Evolutionary conservation across 1,284 basidiomycete species (phyloP), one percentile per base, ranked within the genome.

Genomic region (Inonotus hispidus): DNA sequence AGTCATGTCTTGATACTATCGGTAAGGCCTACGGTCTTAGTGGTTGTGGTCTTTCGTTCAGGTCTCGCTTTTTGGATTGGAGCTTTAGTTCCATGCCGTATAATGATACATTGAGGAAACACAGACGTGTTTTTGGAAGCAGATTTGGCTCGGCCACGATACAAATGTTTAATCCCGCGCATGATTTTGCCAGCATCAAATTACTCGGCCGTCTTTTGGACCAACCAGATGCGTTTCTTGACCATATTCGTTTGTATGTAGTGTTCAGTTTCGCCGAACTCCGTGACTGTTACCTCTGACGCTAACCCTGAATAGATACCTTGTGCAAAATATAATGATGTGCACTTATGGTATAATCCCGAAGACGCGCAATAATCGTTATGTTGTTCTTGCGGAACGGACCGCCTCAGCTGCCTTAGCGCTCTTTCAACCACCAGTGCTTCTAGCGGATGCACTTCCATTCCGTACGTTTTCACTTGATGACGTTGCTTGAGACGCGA

Each of bases 111-210:
- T 72, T 69, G 64, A 67, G 71, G 19, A 71, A 68, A 53, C 68
- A 70, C 25, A 68, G 72, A 21, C 66, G 66, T 54, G 66, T 71
- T 7, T 52, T 52, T 19, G 32, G 21, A n/a, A 50, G 49, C 49
- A 50, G 29, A 11, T 50, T 50, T 27, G 49, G 49, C 13, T 27
- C 49, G 21, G 25, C 23, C 2, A 50, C 19, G 66, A 64, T 70
- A 16, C 71, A 72, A 23, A 66, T 69, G 29, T 69, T 71, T n/a
- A 70, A 71, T 50, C 60, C 60, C 46, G 63, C 68, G 7, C 68
- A 71, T 61, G 67, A 66, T 25, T 52, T 4, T 19, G 50, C 50
- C 10, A 16, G 25, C 7, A 65, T 68, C 25, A 66, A 49, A 1
- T 62, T 71, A 7, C 58, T 72, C 19, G 39, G 60, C 6, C 65